Evolutionary conservation across 306 rosid genomes (phyloP).

Genomic region (Acmispon strigosus): DNA sequence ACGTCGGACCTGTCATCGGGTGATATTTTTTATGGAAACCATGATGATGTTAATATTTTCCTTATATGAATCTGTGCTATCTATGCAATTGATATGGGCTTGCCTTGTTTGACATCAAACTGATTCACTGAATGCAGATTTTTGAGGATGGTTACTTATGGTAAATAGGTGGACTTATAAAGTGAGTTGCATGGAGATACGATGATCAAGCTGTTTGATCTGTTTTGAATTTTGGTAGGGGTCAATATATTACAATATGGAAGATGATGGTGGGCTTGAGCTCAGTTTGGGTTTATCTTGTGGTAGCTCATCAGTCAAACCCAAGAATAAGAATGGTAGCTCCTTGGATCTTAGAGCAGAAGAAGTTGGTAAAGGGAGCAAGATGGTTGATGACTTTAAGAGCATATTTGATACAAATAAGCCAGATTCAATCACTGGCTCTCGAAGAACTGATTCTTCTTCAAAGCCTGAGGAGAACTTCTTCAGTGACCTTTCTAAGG

Average conservation of each 20-base stretch:
- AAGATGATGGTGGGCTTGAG: slow-evolving; percentile 90
- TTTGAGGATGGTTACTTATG: slow-evolving; percentile 5
- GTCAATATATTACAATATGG: slow-evolving; percentile 46
- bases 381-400: slow-evolving; percentile 69
- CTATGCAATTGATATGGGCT: slow-evolving; percentile 9
- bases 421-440: slow-evolving; percentile 50
- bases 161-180: slow-evolving; percentile 1
- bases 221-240: slow-evolving; percentile 16
- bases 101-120: slow-evolving; percentile 16
- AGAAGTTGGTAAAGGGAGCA: slow-evolving; percentile 69
- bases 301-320: slow-evolving; percentile 72
- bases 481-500: slow-evolving; percentile 80
- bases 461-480: slow-evolving; percentile 70
- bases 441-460: slow-evolving; percentile 51
- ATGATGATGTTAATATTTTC: neutral
- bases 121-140: slow-evolving; percentile 5
- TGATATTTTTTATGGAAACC: neutral
- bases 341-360: slow-evolving; percentile 50
- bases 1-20: neutral
- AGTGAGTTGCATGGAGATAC: neutral
- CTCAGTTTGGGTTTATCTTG: slow-evolving; percentile 89
- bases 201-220: slow-evolving; percentile 10
- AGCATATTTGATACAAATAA: slow-evolving; percentile 60
- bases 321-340: slow-evolving; percentile 69
- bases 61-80: neutral